phyloP scores from a whole-genome alignment of 192 early-diverging fungal species.

The Backusella sp. region DNA sequence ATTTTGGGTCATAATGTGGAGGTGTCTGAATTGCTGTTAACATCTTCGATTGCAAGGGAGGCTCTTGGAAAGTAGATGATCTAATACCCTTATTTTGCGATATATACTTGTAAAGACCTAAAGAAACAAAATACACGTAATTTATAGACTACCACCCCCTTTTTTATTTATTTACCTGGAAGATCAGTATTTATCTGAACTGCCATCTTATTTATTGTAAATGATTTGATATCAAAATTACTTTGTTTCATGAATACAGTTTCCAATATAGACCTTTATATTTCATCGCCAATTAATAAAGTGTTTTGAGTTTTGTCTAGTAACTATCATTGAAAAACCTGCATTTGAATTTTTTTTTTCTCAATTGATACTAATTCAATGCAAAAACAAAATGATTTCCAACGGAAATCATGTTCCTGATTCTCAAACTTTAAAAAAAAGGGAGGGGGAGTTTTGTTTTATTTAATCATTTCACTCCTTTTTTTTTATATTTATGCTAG shows the following conservation, averaged over 20 bases:
- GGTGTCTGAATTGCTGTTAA: constrained; percentile 21
- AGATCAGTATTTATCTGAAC: not conserved
- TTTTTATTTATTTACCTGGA: not conserved
- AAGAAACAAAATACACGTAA: not conserved
- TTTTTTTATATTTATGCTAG: not conserved
- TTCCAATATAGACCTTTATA: not conserved
- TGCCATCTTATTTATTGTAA: not conserved
- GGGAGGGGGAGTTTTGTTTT: not conserved
- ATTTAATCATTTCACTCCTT: not conserved
- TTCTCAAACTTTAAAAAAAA: not conserved
- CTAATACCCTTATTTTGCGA: not conserved
- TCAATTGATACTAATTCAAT: not conserved
- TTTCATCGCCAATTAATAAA: not conserved
- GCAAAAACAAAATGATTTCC: not conserved
- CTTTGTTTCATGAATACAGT: not conserved
- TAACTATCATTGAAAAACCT: not conserved
- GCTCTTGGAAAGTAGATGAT: not conserved
- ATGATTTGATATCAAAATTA: not conserved
- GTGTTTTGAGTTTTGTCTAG: not conserved
- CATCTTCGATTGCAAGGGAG: constrained; percentile 24
- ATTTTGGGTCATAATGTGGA: constrained; percentile 34
- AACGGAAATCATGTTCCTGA: not conserved
- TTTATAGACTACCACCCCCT: not conserved
- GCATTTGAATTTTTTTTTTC: not conserved
- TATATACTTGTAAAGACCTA: not conserved